Evolutionary conservation across 305 asterid genomes (phyloP), one percentile per base, ranked within the genome.

Genomic region (Fraxinus floribunda): DNA sequence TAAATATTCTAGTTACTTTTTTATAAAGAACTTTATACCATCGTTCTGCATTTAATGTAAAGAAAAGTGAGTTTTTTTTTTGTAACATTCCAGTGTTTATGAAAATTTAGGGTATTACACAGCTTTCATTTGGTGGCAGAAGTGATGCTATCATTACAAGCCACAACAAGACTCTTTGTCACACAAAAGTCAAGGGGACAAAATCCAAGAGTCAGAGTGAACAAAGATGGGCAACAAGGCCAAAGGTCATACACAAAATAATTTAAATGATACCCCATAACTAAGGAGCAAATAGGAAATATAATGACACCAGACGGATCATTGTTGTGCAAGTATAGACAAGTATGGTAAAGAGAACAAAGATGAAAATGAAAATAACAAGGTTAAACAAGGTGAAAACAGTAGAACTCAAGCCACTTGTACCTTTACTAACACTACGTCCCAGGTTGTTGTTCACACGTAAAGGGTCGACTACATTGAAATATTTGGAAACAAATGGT

Each of bases 391-490:
- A 75, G 78, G 55, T 73, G 32, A 74, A 7, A 81, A 32, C 24
- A 70, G 76, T 8, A 74, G 72, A 29, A 77, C 26, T 75, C 49
- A 39, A 10, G 78, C 34, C 15, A 11, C 20, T 73, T 78, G 79
- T 93, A 95, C 98, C 98, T 95, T 92, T 94, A 87, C 94, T 94
- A 82, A 95, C 99, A 85, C 99, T 95, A 64, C 98, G 98, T 18
- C 98, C 99, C 77, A 95, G 99, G 84, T 95, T 95, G 91, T 95
- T 95, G 92, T 90, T 92, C 82, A 90, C 95, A 57, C 97, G 97
- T 80, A 95, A 85, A 79, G 99, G 99, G 87, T 94, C 99, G 38
- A 95, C 90, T 35, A 95, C 96, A 57, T 95, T 95, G 86, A 94
- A 92, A 87, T 95, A 92, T 81, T 94, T 95, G 80, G 97, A 84